Base-by-base conservation (phyloP, 768 basidiomycete genomes). In the Russula dissimulans region DNA sequence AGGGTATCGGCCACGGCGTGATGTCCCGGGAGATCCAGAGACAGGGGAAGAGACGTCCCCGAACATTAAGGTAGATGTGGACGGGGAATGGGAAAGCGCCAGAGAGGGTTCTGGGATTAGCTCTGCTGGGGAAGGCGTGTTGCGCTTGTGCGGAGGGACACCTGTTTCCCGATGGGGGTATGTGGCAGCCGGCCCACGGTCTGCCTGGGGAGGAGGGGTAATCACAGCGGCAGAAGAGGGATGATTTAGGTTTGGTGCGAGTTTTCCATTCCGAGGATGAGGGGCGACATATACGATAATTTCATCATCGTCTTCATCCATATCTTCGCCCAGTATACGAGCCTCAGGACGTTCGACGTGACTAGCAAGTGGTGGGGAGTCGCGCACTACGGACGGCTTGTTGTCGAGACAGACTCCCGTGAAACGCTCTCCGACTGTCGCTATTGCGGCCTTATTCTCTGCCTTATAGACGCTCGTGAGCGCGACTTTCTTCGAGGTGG, bases 281-380 rank as follows among this genome's bases (percentile, higher is more conserved):
- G 89, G 88, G 0, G 87, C 87, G 29, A 83, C 84, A 67, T 90
- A 90, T 10, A 91, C 87, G 56, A 91, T 89, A 4, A 80, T 68
- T 57, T 91, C 89, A 18, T 91, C 89, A 18, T 87, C 85, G 34
- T 83, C 83, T 10, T 63, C 66, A 32, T 66, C 64, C 18, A 50
- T 52, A 31, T 44, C 56, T 55, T 38, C 63, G 22, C 56, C 56
- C 11, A 44, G 32, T 22, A 22, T 41, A n/a, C 39, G 66, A 18
- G 64, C 58, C 5, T 59, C 49, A 6, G 57, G 18, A 45, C 41
- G 49, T 18, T 69, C 54, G 9, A 60, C 55, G 7, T 29, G 38
- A 6, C 47, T 39, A 22, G 34, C 5, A 1, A 61, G 38, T 34
- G 57, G 29, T 1, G 48, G 22, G n/a, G 32, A 47, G 6, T 57